phyloP scores from a whole-genome alignment of 2,329 filamentous ascomycete genomes.

The Claviceps citrina region DNA sequence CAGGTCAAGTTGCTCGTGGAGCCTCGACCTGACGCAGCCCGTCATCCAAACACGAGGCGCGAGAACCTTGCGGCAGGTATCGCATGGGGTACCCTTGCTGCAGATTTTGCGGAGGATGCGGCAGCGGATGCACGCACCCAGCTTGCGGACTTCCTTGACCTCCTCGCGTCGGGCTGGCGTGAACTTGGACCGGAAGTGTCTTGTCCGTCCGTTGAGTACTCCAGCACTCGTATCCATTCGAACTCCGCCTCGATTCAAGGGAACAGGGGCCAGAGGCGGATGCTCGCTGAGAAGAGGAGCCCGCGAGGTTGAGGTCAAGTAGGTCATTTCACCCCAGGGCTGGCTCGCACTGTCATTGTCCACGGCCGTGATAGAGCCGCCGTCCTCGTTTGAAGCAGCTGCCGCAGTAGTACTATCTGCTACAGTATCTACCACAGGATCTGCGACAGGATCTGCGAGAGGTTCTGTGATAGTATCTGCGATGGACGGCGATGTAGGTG shows the following conservation, averaged over 20 bases:
- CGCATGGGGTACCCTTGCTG: slow-evolving; percentile 46
- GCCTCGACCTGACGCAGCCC: slow-evolving; percentile 45
- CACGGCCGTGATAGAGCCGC: slow-evolving; percentile 10
- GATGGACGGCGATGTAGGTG: slow-evolving; percentile 17
- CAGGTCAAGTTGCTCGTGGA: slow-evolving; percentile 45
- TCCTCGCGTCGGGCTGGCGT: slow-evolving; percentile 43
- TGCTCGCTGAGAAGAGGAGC: slow-evolving; percentile 17
- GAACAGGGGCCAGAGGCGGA: slow-evolving; percentile 16
- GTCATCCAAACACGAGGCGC: slow-evolving; percentile 50
- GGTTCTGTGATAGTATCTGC: slow-evolving; percentile 7
- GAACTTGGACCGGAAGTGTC: slow-evolving; percentile 42
- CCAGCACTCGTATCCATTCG: slow-evolving; percentile 34
- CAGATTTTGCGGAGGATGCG: slow-evolving; percentile 52
- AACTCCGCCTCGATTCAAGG: slow-evolving; percentile 30
- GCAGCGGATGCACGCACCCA: slow-evolving; percentile 51
- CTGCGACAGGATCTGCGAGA: too few species aligned
- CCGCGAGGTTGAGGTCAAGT: slow-evolving; percentile 24
- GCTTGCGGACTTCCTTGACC: slow-evolving; percentile 48
- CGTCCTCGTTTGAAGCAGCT: slow-evolving; percentile 8
- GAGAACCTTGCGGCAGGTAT: slow-evolving; percentile 47
- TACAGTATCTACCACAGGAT: too few species aligned
- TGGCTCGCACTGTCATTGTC: slow-evolving; percentile 17
- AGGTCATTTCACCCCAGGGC: slow-evolving; percentile 40
- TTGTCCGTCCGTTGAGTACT: slow-evolving; percentile 30
- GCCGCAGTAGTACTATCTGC: slow-evolving; percentile 10